These are phyloP conservation scores for Hygrophorus russula DNA, from an alignment of 768 basidiomycete species.

Conservation along the genomic window DNA sequence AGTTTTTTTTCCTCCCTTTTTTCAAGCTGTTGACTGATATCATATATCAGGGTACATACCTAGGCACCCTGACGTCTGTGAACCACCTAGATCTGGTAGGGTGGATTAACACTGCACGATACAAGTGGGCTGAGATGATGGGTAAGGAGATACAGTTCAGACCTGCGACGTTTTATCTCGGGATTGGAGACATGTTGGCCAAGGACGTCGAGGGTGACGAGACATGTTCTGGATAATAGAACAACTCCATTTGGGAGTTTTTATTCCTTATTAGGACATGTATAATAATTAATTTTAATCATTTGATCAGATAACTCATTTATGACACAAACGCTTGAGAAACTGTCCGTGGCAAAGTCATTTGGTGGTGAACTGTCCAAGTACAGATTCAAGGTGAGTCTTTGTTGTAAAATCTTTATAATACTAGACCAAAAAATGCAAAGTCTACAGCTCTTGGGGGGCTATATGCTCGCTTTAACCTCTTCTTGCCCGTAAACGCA, in stretches of 20 bases:
- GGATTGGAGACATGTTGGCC: constrained; percentile 70
- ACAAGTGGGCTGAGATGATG: constrained; percentile 81
- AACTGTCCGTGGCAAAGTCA: constrained; percentile 65
- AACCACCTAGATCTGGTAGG: constrained; percentile 91
- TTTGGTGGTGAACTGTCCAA: constrained; percentile 77
- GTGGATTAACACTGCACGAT: constrained; percentile 85
- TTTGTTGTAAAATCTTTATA: constrained; percentile 1
- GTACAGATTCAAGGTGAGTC: constrained; percentile 67
- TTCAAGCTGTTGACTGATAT: not conserved
- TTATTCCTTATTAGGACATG: too few species aligned
- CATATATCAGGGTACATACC: constrained; percentile 65
- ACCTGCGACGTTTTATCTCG: constrained; percentile 85
- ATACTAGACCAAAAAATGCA: too few species aligned
- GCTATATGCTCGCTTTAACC: constrained; percentile 68
- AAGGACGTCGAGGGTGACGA: constrained; percentile 59
- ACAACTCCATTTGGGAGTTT: too few species aligned
- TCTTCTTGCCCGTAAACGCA: constrained; percentile 71
- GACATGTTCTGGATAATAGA: not conserved
- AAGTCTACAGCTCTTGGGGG: constrained; percentile 67
- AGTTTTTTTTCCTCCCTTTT: not conserved
- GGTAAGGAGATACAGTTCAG: constrained; percentile 88
- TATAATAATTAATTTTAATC: not conserved
- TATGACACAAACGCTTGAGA: constrained; percentile 32
- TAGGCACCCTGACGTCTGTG: constrained; percentile 84
- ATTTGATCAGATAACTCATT: not conserved